Evolutionary conservation across 2,329 filamentous ascomycete genomes (phyloP), one percentile per base, ranked within the genome.

Genomic region (Arthrobotrys pseudoclavata): DNA sequence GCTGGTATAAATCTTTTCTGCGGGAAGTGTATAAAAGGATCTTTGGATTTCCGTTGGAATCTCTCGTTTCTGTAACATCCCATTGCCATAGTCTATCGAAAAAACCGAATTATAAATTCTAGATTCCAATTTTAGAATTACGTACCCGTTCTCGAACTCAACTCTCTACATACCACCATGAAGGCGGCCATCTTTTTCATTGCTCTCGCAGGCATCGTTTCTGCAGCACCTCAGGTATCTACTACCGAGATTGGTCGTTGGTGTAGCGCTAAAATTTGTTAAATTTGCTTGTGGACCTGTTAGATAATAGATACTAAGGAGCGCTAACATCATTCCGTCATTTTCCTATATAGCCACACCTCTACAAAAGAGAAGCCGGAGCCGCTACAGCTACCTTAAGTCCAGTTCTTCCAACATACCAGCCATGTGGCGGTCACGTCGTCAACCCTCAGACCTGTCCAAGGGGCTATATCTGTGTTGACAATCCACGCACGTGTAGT

Each of bases 401-500:
- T 5, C 57, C 60, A 6, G 10, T 57, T 10, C 52, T 57, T 6
- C 40, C 70, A 22, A 61, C 52, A 12, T 75, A 75, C 12, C 64
- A 69, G 26, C 5, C 22, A 22, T 74, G 69, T 29, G 69, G 69
- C 10, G 69, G 69, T 40, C 69, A 72, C 15, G 69, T 72, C 26
- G 37, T 74, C 50, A 57, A 47, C 18, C 61, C 61, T 4, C 34
- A 48, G 15, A 57, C 61, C 1, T 74, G 69, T 40, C 69, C 69
- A 1, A 74, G 53, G n/a, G 69, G 69, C 18, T 74, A 67, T 42
- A 66, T 67, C 10, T 74, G 69, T 20, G 61, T 66, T 40, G 69
- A 74, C 20, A 67, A 74, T 20, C 69, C 69, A n/a, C 52, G 50
- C 13, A 60, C 69, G n/a, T 74, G 69, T 29, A 74, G 61, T 48